These are phyloP conservation scores for Capsicum pubescens DNA, from an alignment of 257 asterid species.

Conservation along the genomic window DNA sequence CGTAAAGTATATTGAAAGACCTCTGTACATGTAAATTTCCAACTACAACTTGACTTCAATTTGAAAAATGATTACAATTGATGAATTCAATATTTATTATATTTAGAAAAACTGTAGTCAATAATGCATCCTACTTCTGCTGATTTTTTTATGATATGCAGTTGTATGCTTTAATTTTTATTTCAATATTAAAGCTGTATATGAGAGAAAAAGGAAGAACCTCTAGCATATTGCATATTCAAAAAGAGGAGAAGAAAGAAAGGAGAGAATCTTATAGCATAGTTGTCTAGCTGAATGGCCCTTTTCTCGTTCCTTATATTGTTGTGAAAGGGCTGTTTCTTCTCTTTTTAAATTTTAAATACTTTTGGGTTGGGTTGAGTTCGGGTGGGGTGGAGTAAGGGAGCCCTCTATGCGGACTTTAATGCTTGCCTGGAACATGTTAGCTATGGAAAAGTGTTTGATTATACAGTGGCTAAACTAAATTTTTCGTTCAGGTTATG, in stretches of 20 bases:
- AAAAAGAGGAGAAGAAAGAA: neutral
- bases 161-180: conserved; percentile 10
- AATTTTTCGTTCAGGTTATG: conserved; percentile 68
- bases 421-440: neutral
- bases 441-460: conserved; percentile 1
- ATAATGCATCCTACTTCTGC: neutral
- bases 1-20: neutral
- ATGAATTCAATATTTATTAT: neutral
- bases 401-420: neutral
- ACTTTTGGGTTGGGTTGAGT: neutral
- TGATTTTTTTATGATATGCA: neutral
- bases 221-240: neutral
- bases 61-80: neutral
- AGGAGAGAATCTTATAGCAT: neutral
- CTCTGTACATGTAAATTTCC: conserved; percentile 11
- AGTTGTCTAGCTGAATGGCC: neutral
- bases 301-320: neutral
- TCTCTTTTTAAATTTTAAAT: neutral
- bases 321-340: neutral
- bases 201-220: neutral
- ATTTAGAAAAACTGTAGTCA: neutral
- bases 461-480: conserved; percentile 23
- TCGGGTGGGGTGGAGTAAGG: neutral
- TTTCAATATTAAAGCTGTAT: neutral
- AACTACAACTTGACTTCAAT: neutral